phyloP scores from a whole-genome alignment of 1,284 basidiomycete species.

The Moesziomyces antarcticus region DNA sequence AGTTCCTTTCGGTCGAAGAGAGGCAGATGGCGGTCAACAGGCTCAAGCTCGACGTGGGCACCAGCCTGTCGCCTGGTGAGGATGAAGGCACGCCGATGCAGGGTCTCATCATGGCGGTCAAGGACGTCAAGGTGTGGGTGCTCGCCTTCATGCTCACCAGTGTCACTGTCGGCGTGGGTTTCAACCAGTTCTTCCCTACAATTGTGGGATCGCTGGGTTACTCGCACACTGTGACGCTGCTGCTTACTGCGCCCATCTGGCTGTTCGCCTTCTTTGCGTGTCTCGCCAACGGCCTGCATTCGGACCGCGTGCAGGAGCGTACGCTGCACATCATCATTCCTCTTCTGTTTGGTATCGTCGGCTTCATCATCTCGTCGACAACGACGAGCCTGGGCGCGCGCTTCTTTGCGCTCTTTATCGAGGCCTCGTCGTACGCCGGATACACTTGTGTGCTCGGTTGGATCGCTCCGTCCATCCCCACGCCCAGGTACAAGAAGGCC shows the following conservation, averaged over 20 bases:
- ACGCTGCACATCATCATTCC: conserved; percentile 49
- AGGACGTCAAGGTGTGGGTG: conserved; percentile 52
- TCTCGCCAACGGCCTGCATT: conserved; percentile 54
- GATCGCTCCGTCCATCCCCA: conserved; percentile 51
- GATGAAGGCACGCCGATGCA: conserved; percentile 70
- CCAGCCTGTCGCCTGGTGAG: conserved; percentile 72
- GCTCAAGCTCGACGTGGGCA: conserved; percentile 72
- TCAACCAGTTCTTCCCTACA: conserved; percentile 67
- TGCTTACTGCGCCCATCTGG: conserved; percentile 55
- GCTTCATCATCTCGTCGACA: conserved; percentile 55
- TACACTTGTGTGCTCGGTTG: conserved; percentile 52
- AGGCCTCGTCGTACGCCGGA: conserved; percentile 48
- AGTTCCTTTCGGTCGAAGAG: conserved; percentile 43
- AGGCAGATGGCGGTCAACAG: conserved; percentile 45
- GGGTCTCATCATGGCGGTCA: conserved; percentile 45
- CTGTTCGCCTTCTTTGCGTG: conserved; percentile 53
- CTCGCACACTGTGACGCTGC: conserved; percentile 43
- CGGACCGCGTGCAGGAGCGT: conserved; percentile 46
- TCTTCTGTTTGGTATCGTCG: conserved; percentile 42
- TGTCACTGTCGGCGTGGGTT: conserved; percentile 28
- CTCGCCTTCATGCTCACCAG: conserved; percentile 50
- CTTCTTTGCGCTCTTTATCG: conserved; percentile 56
- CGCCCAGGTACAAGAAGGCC: conserved; percentile 54
- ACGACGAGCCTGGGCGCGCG: conserved; percentile 35
- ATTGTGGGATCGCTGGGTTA: conserved; percentile 53